Evolutionary conservation across 495 filamentous ascomycete genomes (phyloP), one percentile per base, ranked within the genome.

Genomic region (Penicillium lagena): DNA sequence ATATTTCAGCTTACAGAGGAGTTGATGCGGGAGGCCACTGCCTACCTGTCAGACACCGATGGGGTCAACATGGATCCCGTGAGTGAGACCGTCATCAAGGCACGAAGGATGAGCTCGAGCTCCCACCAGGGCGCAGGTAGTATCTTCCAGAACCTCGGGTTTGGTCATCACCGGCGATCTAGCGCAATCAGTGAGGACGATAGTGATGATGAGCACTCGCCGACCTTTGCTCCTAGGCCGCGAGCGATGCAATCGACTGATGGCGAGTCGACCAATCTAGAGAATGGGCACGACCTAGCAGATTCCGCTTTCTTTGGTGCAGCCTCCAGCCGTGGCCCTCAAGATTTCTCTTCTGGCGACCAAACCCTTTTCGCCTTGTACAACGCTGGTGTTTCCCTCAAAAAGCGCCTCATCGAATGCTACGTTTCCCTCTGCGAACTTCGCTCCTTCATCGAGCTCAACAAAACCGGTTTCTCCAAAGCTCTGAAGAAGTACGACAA

Each of bases 401-500:
- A 97, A 72, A 96, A 94, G 68, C 79, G 90, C 30, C 81, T 85
- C 37, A 79, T 94, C 44, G 85, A 83, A 55, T 68, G 87, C 40
- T 99, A 96, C 55, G 94, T 97, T 40, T 83, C 86, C 45, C 68
- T 97, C n/a, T 96, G 93, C 67, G 93, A 95, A 52, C 78, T 99
- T 44, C 89, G 95, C 60, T 96, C 90, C 11, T 99, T 90, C 60
- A 81, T 93, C 42, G 93, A 99, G 67, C 75, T 99, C 35, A 99
- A 99, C 72, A 83, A 82, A 66, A 99, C 93, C 0, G 93, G 93
- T 3, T 99, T 99, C 66, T 77, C 81, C 35, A 99, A 99, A 66
- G 89, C 90, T 4, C 66, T 96, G 52, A 99, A 99, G 71, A 99
- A 99, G 62, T 99, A 93, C 58, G 93, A 99, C 72, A 99, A 99